Evolutionary conservation across 768 basidiomycete species (phyloP), one percentile per base, ranked within the genome.

Genomic region (Inosperma sp.): DNA sequence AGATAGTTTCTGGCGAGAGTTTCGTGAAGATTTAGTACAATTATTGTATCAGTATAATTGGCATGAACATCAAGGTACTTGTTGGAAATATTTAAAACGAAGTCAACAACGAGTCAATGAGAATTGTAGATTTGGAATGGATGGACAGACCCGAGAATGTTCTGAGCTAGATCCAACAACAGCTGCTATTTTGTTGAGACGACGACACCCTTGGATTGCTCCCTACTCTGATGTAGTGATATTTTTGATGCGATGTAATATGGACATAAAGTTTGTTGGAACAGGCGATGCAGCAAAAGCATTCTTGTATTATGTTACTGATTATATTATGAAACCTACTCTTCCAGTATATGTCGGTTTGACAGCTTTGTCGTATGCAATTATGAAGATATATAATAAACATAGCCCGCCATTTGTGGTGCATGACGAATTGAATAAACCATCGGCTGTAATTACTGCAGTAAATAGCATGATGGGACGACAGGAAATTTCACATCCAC

Each of bases 401-500:
- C n/a, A n/a, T n/a, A n/a, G n/a, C n/a, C n/a, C n/a, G n/a, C n/a
- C n/a, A n/a, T n/a, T n/a, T n/a, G n/a, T n/a, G n/a, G n/a, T n/a
- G n/a, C n/a, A n/a, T n/a, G n/a, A n/a, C n/a, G n/a, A n/a, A n/a
- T n/a, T n/a, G n/a, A n/a, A n/a, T n/a, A n/a, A n/a, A n/a, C n/a
- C n/a, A n/a, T n/a, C n/a, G n/a, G n/a, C n/a, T n/a, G n/a, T 34
- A 3, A 34, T 9, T 3, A 34, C 3, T 9, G 33, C 33, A 13
- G 33, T 34, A 4, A 34, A 34, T 16, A 4, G 4, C 0, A 50
- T 53, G 45, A 59, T 67, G 49, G 55, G 53, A 0, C 29, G 42
- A 0, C 60, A 66, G 14, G 67, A 69, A 19, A 44, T 67, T 0
- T 69, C 66, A 0, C 62, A 64, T 5, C 63, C 59, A 2, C 66